Evolutionary conservation across 2,329 filamentous ascomycete genomes (phyloP).

Genomic region (Niveomyces coronatus): DNA sequence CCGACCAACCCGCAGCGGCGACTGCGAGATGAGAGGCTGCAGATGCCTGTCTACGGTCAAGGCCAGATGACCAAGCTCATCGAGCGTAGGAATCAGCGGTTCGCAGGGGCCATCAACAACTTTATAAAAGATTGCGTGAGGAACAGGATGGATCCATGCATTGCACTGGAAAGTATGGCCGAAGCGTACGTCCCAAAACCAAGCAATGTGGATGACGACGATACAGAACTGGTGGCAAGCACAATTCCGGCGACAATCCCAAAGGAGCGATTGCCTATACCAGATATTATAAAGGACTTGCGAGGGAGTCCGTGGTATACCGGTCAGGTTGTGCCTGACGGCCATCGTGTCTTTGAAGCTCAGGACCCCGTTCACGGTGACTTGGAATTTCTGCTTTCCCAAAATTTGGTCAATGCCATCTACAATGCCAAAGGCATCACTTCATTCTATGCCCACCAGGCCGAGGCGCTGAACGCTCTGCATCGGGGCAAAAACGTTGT

Average conservation of each 20-base stretch:
- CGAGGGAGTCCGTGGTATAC: conserved; percentile 80
- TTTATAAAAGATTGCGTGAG: conserved; percentile 68
- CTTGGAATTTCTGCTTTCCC: conserved; percentile 75
- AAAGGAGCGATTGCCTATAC: conserved; percentile 65
- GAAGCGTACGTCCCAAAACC: conserved; percentile 53
- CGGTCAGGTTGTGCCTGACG: conserved; percentile 85
- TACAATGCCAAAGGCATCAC: conserved; percentile 88
- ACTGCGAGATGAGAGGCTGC: conserved; percentile 67
- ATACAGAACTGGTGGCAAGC: conserved; percentile 23
- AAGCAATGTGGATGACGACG: conserved; percentile 30
- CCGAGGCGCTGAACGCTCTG: conserved; percentile 84
- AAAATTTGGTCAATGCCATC: conserved; percentile 86
- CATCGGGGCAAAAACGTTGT: conserved; percentile 79
- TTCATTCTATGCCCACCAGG: conserved; percentile 81
- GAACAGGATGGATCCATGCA: conserved; percentile 55
- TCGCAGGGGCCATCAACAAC: conserved; percentile 61
- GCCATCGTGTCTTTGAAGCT: conserved; percentile 81
- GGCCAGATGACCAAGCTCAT: conserved; percentile 86
- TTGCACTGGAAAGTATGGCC: conserved; percentile 48
- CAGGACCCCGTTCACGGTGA: conserved; percentile 76
- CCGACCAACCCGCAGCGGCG: conserved; percentile 56
- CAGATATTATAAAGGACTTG: conserved; percentile 77
- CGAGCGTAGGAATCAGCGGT: conserved; percentile 80
- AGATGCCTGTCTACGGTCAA: conserved; percentile 87
- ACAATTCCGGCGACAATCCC: conserved; percentile 64